Conservation (phyloP, 345 rosid species). For the Camelina hispida region DNA sequence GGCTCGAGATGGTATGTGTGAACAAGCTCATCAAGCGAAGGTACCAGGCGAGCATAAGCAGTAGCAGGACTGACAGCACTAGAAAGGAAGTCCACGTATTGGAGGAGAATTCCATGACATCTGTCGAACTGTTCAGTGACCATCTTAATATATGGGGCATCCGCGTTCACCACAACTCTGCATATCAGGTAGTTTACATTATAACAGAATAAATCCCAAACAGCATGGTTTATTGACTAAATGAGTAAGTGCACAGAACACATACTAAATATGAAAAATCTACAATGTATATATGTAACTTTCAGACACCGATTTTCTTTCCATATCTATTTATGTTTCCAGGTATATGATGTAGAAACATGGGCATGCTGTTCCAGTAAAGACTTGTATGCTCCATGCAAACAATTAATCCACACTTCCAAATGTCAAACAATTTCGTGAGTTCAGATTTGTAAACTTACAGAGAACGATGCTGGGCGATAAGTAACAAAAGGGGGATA, state of each 20-base stretch:
- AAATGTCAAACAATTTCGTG: slow-evolving; percentile 29
- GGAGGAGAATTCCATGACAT: slow-evolving; percentile 99
- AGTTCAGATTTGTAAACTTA: slow-evolving; percentile 51
- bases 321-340: slow-evolving; percentile 17
- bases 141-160: slow-evolving; percentile 98
- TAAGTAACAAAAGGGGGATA: slow-evolving; percentile 82
- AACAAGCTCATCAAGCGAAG: slow-evolving; percentile 85
- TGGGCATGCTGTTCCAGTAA: slow-evolving; percentile 15
- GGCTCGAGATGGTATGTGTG: slow-evolving; percentile 94
- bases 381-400: slow-evolving; percentile 29
- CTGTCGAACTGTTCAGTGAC: slow-evolving; percentile 98
- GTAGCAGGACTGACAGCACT: slow-evolving; percentile 77
- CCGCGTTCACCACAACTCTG: slow-evolving; percentile 94
- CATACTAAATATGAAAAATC: slow-evolving; percentile 22
- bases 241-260: slow-evolving; percentile 9
- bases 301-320: slow-evolving; percentile 12
- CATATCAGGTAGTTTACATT: slow-evolving; percentile 41
- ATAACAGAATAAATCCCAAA: slow-evolving; percentile 17
- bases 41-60: slow-evolving; percentile 83
- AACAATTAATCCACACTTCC: slow-evolving; percentile 16
- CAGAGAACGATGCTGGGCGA: slow-evolving; percentile 97
- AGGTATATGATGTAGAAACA: slow-evolving; percentile 21
- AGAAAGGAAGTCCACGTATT: slow-evolving; percentile 92
- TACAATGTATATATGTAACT: slow-evolving; percentile 28
- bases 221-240: slow-evolving; percentile 22